These are phyloP conservation scores for Saitozyma podzolica DNA, from an alignment of 768 basidiomycete genomes.

Conservation along the genomic window DNA sequence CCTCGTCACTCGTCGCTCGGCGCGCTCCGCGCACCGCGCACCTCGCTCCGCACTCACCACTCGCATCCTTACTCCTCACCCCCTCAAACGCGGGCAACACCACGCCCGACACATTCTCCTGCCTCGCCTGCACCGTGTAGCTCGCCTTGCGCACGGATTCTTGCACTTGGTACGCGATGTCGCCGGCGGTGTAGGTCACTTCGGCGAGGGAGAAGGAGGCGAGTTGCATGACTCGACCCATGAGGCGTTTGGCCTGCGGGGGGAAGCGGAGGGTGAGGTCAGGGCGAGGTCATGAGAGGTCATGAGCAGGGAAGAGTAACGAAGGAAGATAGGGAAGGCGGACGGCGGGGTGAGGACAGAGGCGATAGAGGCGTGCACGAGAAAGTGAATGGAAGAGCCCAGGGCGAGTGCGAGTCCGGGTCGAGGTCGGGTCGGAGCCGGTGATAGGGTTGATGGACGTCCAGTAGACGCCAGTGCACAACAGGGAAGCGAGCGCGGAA, in stretches of 20 bases:
- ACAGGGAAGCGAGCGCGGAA: not conserved
- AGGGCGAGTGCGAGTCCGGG: not conserved
- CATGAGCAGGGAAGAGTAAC: not conserved
- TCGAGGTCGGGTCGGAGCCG: too few relatives aligned
- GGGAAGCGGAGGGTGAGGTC: not conserved
- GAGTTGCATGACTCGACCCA: conserved; percentile 98
- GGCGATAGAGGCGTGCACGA: not conserved
- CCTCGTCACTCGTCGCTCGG: too few relatives aligned
- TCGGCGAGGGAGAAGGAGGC: conserved; percentile 99
- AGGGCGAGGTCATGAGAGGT: not conserved
- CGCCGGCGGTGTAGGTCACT: conserved; percentile 91
- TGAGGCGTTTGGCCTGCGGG: conserved; percentile 89
- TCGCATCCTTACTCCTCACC: conserved; percentile 69
- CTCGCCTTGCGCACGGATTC: conserved; percentile 88
- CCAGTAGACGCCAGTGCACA: not conserved
- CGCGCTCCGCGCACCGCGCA: too few relatives aligned
- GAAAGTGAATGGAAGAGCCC: not conserved
- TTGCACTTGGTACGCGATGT: conserved; percentile 96
- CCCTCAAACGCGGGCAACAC: conserved; percentile 93
- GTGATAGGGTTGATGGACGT: not conserved
- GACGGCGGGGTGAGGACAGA: not conserved
- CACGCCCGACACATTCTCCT: conserved; percentile 98
- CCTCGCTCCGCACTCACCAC: conserved; percentile 59
- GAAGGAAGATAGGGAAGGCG: not conserved
- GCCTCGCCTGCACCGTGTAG: conserved; percentile 89